These are phyloP conservation scores for Corinectria fuckeliana DNA, from an alignment of 2,329 filamentous ascomycete species.

Conservation along the genomic window DNA sequence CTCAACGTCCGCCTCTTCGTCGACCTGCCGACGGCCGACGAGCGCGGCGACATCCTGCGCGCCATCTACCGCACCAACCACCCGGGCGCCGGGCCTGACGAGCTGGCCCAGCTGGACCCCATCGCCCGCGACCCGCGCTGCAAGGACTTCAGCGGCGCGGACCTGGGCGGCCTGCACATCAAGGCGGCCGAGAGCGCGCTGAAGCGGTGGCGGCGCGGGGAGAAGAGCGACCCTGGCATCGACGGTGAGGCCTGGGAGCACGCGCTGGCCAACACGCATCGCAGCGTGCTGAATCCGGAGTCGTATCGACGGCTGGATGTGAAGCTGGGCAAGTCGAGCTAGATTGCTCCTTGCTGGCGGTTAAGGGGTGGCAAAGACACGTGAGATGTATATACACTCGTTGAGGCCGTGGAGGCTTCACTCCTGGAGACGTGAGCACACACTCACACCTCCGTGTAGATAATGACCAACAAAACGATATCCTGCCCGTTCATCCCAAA, in stretches of 20 bases:
- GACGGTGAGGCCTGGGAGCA: constrained; percentile 58
- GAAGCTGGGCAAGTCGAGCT: constrained; percentile 25
- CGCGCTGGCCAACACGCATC: constrained; percentile 55
- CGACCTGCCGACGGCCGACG: constrained; percentile 78
- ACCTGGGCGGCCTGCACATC: constrained; percentile 56
- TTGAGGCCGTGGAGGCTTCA: not conserved
- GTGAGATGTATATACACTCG: not conserved
- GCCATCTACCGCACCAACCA: constrained; percentile 64
- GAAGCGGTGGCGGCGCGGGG: constrained; percentile 44
- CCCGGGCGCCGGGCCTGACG: constrained; percentile 48
- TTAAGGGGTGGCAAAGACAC: not conserved
- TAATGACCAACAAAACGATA: not conserved
- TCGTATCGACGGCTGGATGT: constrained; percentile 48
- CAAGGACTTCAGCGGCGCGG: constrained; percentile 76
- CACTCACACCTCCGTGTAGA: not conserved
- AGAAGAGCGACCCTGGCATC: constrained; percentile 35
- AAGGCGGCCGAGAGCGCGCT: constrained; percentile 61
- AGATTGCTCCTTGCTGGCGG: not conserved
- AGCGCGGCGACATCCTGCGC: constrained; percentile 84
- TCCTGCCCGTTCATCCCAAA: not conserved
- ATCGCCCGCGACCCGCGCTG: constrained; percentile 74
- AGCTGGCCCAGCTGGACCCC: constrained; percentile 60
- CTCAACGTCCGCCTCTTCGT: constrained; percentile 90
- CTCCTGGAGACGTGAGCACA: not conserved
- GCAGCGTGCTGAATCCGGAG: constrained; percentile 56